These are phyloP conservation scores for Talaromyces stipitatus DNA, from an alignment of 495 filamentous ascomycete species.

Conservation along the genomic window DNA sequence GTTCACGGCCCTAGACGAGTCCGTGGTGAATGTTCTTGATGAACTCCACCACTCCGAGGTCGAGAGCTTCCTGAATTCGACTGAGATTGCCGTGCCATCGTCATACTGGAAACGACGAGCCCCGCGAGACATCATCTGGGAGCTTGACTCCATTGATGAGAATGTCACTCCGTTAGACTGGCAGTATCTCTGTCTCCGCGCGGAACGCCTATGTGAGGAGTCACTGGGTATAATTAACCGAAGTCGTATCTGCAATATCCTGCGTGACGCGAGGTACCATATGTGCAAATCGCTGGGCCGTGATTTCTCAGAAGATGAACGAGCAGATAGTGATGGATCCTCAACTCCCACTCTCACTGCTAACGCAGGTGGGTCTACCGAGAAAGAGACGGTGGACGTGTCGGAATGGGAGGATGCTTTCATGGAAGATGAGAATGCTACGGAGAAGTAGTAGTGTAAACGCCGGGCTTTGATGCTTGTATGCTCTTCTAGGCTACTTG, in stretches of 20 bases:
- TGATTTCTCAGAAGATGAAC: neutral
- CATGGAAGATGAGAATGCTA: neutral
- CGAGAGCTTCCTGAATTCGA: neutral
- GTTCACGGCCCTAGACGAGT: neutral
- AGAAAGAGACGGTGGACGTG: neutral
- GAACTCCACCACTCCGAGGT: neutral
- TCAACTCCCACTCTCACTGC: neutral
- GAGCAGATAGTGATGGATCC: neutral
- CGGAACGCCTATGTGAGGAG: constrained; percentile 1
- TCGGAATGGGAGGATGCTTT: neutral
- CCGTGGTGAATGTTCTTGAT: neutral
- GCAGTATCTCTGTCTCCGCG: constrained; percentile 1
- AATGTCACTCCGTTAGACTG: neutral
- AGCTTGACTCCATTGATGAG: neutral
- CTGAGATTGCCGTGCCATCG: neutral
- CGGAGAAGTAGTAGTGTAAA: too few species aligned
- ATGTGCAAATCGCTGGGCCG: neutral
- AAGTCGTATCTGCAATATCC: neutral
- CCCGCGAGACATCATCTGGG: neutral
- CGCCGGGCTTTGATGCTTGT: neutral
- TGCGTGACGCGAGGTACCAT: neutral
- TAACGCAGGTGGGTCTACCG: neutral
- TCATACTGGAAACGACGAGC: neutral
- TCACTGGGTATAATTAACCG: neutral
- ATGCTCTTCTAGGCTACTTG: neutral